A percentile compares a stretch with the other conserved stretches of the same genome.
These are phyloP conservation scores for Pseudonitzschia pungens DNA, from an alignment of 108 stramenopile genomes.

Conservation along the genomic window DNA sequence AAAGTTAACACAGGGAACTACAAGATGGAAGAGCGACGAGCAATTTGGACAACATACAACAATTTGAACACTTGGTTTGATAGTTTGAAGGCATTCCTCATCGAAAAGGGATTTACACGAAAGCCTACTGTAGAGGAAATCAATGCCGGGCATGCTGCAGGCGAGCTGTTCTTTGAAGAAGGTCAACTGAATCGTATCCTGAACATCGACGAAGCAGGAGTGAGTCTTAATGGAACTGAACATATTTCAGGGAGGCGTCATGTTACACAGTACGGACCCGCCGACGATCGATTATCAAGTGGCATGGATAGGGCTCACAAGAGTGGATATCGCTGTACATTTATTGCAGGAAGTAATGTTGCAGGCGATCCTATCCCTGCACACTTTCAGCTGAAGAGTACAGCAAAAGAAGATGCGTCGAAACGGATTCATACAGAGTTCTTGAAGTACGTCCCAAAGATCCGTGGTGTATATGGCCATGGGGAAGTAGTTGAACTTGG, in stretches of 20 bases:
- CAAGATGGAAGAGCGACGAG: too few species aligned
- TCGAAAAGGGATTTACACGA: too few species aligned
- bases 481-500: background rate
- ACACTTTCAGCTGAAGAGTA: constrained; percentile 12
- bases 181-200: too few species aligned
- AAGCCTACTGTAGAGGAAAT: too few species aligned
- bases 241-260: background rate
- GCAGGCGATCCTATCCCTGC: constrained; percentile 21
- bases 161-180: too few species aligned
- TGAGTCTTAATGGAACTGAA: background rate
- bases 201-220: too few species aligned
- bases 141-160: too few species aligned
- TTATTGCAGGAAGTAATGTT: constrained; percentile 15
- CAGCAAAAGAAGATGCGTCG: background rate
- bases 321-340: background rate
- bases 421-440: background rate
- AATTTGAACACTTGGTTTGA: too few species aligned
- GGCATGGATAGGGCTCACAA: background rate
- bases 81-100: too few species aligned
- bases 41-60: too few species aligned
- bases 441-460: background rate
- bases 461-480: background rate
- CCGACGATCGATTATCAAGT: background rate
- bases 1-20: too few species aligned
- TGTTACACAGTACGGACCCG: background rate